Percentiles rank a stretch among this genome's conserved stretches.
These are phyloP conservation scores for Nicotiana obtusifolia DNA, from an alignment of 257 asterid species.

Conservation along the genomic window DNA sequence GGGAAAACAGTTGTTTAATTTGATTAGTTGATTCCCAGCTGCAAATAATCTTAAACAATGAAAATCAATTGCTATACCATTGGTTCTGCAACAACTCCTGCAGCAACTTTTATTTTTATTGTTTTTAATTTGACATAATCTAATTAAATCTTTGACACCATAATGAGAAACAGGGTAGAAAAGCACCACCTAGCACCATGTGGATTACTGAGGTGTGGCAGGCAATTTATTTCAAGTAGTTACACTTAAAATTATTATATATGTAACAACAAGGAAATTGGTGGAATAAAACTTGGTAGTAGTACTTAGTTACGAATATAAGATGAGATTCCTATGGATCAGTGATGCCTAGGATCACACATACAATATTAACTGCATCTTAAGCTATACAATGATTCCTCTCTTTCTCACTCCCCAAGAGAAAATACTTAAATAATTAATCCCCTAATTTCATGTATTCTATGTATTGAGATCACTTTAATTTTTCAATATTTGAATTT, in stretches of 20 bases:
- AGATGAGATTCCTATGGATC: slow-evolving; percentile 46
- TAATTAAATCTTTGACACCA: neutral
- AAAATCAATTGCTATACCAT: slow-evolving; percentile 1
- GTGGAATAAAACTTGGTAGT: neutral
- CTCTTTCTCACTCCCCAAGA: neutral
- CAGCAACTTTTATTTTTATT: neutral
- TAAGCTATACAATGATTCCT: neutral
- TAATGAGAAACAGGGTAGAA: neutral
- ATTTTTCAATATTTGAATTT: neutral
- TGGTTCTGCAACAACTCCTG: slow-evolving; percentile 1
- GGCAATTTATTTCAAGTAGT: neutral
- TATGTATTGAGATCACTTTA: neutral
- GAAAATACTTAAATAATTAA: neutral
- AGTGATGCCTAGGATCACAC: slow-evolving; percentile 58
- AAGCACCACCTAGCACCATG: slow-evolving; percentile 1
- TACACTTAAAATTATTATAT: neutral
- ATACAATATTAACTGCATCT: slow-evolving; percentile 20
- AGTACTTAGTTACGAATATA: slow-evolving; percentile 15
- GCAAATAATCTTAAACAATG: neutral
- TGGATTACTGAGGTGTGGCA: neutral
- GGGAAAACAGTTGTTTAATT: neutral
- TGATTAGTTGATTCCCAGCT: slow-evolving; percentile 2
- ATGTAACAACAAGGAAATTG: neutral
- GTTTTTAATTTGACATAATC: neutral
- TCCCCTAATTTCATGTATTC: neutral